Evolutionary conservation across 305 asterid species (phyloP), one percentile per base, ranked within the genome.

Genomic region (Fraxinus albicans): DNA sequence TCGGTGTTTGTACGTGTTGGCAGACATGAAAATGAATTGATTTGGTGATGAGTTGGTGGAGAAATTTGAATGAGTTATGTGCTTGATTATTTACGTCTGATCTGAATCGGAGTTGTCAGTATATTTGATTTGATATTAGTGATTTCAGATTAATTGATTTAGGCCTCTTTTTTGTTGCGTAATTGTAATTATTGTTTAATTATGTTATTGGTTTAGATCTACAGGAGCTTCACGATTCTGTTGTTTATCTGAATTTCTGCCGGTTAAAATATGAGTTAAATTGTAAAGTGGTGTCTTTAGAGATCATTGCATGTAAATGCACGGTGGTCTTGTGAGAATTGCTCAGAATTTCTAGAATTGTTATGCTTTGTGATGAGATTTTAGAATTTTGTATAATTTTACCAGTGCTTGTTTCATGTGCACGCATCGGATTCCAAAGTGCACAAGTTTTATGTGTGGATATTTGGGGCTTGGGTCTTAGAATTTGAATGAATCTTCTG

Each of bases 41-140:
- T 36, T 77, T 25, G 44, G 31, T 69, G 0, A 55, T 33, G 73
- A 78, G 21, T 58, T 35, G 47, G 74, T 2, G 31, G 17, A 73
- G 76, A 31, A 31, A 79, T 83, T 82, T 34, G 81, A 77, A 63
- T 40, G 15, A 25, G 4, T 81, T 29, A 1, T 60, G 15, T 27
- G 74, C 76, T 73, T 19, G 25, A 29, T 50, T 72, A 27, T 50
- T 27, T 33, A 82, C 35, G 69, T 65, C 78, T 83, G 87, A 85
- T 88, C 89, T 87, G 88, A 79, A 69, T 69, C 15, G 84, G 76
- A 70, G 75, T 44, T 77, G n/a, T 63, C 78, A 53, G 81, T 67
- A 53, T 15, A 75, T 82, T 79, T 75, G 76, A 50, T 36, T 85
- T 74, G 84, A 65, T 80, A 33, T 40, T 77, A 5, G 67, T 82